These are phyloP conservation scores for Linnemannia schmuckeri DNA, from an alignment of 192 early-diverging fungal species.

Conservation along the genomic window DNA sequence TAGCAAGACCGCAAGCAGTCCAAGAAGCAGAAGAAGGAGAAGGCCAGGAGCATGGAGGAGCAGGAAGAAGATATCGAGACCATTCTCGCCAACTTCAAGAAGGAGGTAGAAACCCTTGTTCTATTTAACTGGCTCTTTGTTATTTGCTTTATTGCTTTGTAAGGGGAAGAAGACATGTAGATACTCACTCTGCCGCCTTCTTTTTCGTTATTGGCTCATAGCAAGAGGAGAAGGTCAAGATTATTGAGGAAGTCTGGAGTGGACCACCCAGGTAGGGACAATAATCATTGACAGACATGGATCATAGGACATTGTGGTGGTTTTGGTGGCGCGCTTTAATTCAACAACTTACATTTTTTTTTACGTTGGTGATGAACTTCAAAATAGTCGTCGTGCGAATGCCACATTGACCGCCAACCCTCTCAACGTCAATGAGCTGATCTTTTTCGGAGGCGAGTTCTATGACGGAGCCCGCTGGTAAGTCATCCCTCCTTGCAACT, in stretches of 20 bases:
- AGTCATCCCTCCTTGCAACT: not conserved
- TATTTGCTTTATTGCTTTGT: not conserved
- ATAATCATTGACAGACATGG: not conserved
- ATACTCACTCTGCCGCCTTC: constrained; percentile 1
- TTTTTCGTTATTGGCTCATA: constrained; percentile 12
- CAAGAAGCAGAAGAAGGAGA: constrained; percentile 62
- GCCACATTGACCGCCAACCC: constrained; percentile 73
- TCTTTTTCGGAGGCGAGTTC: constrained; percentile 80
- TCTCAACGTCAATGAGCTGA: constrained; percentile 66
- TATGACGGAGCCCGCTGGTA: constrained; percentile 68
- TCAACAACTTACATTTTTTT: not conserved
- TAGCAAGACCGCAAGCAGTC: constrained; percentile 58
- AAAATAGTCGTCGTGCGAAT: constrained; percentile 65
- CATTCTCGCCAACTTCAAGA: constrained; percentile 70
- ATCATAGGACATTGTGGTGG: not conserved
- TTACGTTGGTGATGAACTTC: too few species aligned
- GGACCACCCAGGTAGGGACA: constrained; percentile 55
- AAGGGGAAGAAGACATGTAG: not conserved
- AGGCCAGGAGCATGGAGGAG: constrained; percentile 61
- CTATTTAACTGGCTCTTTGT: not conserved
- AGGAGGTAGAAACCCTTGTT: constrained; percentile 50
- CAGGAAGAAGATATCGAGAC: constrained; percentile 78
- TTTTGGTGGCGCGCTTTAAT: not conserved
- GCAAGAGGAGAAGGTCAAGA: constrained; percentile 65
- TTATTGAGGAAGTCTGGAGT: constrained; percentile 68